Percentiles rank a stretch among this genome's conserved stretches.
These are phyloP conservation scores for Beauveria sp. DNA, from an alignment of 2,329 filamentous ascomycete genomes.

Conservation along the genomic window DNA sequence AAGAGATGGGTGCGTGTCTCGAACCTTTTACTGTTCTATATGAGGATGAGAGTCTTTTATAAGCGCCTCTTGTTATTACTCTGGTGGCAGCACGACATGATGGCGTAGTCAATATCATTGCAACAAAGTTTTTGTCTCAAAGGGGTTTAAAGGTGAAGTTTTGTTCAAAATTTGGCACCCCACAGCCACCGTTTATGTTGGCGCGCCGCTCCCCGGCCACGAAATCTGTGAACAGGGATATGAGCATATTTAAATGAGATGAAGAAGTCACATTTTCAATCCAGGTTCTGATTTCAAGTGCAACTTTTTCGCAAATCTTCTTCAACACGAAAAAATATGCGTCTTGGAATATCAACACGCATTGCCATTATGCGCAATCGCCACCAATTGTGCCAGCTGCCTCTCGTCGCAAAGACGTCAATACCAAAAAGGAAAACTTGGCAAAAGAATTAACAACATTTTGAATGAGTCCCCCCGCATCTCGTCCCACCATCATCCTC, in stretches of 20 bases:
- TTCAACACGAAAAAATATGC: too few species aligned
- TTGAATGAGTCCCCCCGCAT: too few species aligned
- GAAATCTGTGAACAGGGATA: background rate
- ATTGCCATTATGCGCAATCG: background rate
- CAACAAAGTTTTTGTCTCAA: background rate
- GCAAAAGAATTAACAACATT: too few species aligned
- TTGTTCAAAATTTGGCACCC: background rate
- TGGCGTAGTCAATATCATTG: background rate
- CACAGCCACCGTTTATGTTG: background rate
- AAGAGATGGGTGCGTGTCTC: background rate
- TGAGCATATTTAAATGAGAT: too few species aligned
- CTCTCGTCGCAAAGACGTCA: background rate
- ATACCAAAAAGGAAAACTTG: background rate
- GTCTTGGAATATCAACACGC: background rate
- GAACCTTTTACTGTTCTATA: constrained; percentile 17
- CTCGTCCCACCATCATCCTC: background rate
- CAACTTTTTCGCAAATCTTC: too few species aligned
- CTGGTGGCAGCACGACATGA: background rate
- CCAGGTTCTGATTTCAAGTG: too few species aligned
- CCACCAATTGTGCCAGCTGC: background rate
- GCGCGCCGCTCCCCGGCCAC: background rate
- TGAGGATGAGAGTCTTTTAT: background rate
- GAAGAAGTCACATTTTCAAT: too few species aligned
- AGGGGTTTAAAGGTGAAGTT: background rate
- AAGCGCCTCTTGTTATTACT: background rate